phyloP scores from a whole-genome alignment of 2,329 filamentous ascomycete genomes.

The Neodidymelliopsis sp. region DNA sequence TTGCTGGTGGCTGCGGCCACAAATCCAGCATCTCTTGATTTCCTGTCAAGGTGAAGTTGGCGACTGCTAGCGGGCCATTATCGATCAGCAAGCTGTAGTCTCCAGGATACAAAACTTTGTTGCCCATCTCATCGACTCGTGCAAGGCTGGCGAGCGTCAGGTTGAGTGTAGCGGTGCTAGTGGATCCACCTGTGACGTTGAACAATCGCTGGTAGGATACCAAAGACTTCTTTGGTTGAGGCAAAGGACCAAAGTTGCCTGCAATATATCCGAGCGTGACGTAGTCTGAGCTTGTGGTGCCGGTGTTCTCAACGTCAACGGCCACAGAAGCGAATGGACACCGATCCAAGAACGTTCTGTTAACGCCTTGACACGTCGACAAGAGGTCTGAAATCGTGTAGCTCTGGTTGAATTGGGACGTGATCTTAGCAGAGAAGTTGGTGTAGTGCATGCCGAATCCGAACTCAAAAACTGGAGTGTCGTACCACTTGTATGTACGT shows the following conservation, averaged over 20 bases:
- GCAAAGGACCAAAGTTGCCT: conserved; percentile 58
- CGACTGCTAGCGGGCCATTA: conserved; percentile 22
- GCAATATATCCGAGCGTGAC: conserved; percentile 61
- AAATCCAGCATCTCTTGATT: conserved; percentile 30
- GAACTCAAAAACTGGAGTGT: conserved; percentile 59
- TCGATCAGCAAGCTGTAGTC: conserved; percentile 52
- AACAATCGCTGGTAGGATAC: conserved; percentile 59
- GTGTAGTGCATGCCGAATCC: conserved; percentile 68
- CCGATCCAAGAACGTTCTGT: conserved; percentile 47
- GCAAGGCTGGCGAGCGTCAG: conserved; percentile 61
- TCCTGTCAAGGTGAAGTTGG: conserved; percentile 37
- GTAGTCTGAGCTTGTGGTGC: conserved; percentile 59
- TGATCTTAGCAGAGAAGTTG: conserved; percentile 53
- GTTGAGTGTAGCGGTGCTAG: conserved; percentile 47
- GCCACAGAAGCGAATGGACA: conserved; percentile 53
- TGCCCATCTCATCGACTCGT: conserved; percentile 59
- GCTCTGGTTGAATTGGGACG: conserved; percentile 15
- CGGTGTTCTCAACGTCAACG: conserved; percentile 59
- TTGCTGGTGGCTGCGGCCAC: conserved; percentile 39
- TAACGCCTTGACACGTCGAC: conserved; percentile 35
- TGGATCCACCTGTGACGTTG: conserved; percentile 48
- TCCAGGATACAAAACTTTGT: conserved; percentile 63
- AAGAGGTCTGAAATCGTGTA: conserved; percentile 28
- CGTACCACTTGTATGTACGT: conserved; percentile 68
- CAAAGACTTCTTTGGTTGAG: conserved; percentile 62